Base-by-base conservation (phyloP, 176 grass and related monocot genomes). In the Sorghum bicolor region DNA sequence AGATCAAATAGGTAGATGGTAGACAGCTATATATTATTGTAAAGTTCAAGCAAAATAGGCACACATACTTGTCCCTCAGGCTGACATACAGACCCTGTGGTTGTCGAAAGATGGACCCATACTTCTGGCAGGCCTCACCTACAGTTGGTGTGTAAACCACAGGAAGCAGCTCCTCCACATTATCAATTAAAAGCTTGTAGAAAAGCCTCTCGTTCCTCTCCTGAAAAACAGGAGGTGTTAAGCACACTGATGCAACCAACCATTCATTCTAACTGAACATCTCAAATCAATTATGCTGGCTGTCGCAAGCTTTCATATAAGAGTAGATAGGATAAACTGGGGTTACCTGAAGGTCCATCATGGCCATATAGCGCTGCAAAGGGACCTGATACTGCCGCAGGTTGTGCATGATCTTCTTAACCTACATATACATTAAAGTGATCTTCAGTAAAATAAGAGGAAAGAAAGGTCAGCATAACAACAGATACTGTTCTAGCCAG, bases 281-380 rank as follows among this genome's bases (percentile, higher is more conserved):
- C 55, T 11, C 24, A n/a, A 9, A 68, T 37, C 7, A 38, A 22
- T 29, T 17, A n/a, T 22, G 38, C 58, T 70, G n/a, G 45, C 30
- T 48, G 29, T 75, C 57, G 60, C 15, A 19, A 48, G 32, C 43
- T 72, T 77, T 82, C 29, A 58, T 29, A 64, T 10, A 64, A 62
- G 72, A 64, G 67, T 28, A 77, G 77, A 11, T 19, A 48, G 34
- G 15, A 88, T 65, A 55, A 75, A 40, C 44, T 43, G 38, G 13
- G 13, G 69, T 52, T 87, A 96, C 97, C 91, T 99, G 97, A 83
- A 99, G 97, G 71, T 99, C 91, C 97, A 99, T 99, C 97, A 99
- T 99, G 36, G 97, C 91, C 76, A 94, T 90, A 74, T 96, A 99
- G 32, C 91, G 88, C 82, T 99, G 97, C 67, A 99, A 64, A 5